Conservation (phyloP, 1,284 basidiomycete species). For the Rhodotorula sp. region DNA sequence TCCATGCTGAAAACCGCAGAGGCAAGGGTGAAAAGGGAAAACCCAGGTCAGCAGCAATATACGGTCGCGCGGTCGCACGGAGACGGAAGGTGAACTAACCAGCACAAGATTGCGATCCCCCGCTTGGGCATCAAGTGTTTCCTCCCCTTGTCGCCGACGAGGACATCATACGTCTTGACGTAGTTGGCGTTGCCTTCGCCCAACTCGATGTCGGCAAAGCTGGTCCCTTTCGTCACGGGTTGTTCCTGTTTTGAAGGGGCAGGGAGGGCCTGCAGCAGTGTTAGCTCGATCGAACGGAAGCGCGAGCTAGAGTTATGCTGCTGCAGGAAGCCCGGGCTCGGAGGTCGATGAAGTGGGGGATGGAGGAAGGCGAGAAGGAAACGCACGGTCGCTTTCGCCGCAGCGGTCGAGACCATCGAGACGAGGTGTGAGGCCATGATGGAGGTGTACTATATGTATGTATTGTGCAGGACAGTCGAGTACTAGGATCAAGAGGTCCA, state of each 20-base stretch:
- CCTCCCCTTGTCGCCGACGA: slow-evolving; percentile 20
- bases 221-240: slow-evolving; percentile 4
- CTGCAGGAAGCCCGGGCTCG: neutral
- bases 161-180: slow-evolving; percentile 17
- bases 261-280: too few species aligned
- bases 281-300: neutral
- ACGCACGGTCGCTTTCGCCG: slow-evolving; percentile 9
- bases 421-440: slow-evolving; percentile 7
- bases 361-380: neutral
- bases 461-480: neutral
- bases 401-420: slow-evolving; percentile 9
- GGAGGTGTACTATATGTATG: too few species aligned
- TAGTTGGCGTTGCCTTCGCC: slow-evolving; percentile 8
- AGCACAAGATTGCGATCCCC: slow-evolving; percentile 20
- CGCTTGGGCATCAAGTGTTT: slow-evolving; percentile 19
- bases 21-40: neutral
- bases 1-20: neutral
- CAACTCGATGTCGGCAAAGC: slow-evolving; percentile 7
- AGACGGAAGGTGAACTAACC: neutral
- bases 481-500: too few species aligned
- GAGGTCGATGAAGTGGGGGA: slow-evolving; percentile 10
- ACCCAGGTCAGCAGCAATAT: neutral
- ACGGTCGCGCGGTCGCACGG: neutral
- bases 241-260: neutral
- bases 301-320: too few species aligned